Evolutionary conservation across 768 basidiomycete genomes (phyloP).

Genomic region (Podaxis carcinomalis): DNA sequence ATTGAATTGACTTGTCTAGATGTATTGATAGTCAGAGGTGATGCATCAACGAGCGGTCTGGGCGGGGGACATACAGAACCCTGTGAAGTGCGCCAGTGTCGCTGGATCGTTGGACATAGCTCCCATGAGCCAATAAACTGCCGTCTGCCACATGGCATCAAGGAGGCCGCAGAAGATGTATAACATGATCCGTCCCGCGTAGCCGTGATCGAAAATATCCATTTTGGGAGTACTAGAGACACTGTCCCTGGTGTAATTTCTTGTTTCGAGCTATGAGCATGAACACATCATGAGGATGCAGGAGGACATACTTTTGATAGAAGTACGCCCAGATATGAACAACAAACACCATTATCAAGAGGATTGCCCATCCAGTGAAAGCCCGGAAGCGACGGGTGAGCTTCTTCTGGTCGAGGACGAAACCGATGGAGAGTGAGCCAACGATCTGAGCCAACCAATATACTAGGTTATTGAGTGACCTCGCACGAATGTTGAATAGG

Average conservation of each 20-base stretch:
- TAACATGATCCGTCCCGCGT: slow-evolving; percentile 51
- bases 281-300: not conserved
- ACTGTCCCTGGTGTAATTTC: slow-evolving; percentile 59
- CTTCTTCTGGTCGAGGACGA: slow-evolving; percentile 53
- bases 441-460: slow-evolving; percentile 79
- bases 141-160: slow-evolving; percentile 84
- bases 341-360: slow-evolving; percentile 66
- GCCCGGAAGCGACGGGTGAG: slow-evolving; percentile 66
- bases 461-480: slow-evolving; percentile 71
- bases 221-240: slow-evolving; percentile 47
- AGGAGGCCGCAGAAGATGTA: slow-evolving; percentile 72
- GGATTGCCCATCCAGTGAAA: slow-evolving; percentile 59
- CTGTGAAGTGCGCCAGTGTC: slow-evolving; percentile 74
- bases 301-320: slow-evolving; percentile 57
- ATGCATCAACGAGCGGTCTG: not conserved
- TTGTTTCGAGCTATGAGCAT: slow-evolving; percentile 13
- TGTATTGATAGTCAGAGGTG: not conserved
- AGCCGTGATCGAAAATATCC: slow-evolving; percentile 55
- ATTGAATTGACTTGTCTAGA: slow-evolving; percentile 66
- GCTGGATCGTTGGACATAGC: slow-evolving; percentile 79
- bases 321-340: slow-evolving; percentile 74
- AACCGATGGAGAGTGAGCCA: slow-evolving; percentile 67
- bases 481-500: slow-evolving; percentile 73
- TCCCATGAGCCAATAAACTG: slow-evolving; percentile 78
- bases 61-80: slow-evolving; percentile 62